phyloP scores from a whole-genome alignment of 1,139 yeast genomes.

The Yamadazyma spencermartinsiae region DNA sequence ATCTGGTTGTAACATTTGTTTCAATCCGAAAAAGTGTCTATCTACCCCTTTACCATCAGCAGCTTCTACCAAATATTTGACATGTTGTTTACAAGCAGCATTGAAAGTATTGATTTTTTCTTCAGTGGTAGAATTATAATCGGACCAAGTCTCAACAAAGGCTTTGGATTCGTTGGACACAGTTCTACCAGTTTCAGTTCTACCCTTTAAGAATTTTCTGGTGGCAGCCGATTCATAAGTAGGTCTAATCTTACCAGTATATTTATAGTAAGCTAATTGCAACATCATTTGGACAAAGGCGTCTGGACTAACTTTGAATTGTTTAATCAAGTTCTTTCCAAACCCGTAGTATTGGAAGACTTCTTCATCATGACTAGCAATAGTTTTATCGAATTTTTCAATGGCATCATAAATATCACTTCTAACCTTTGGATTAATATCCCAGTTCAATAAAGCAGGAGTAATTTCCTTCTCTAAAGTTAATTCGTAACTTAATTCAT shows the following conservation, averaged over 20 bases:
- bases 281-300: conserved; percentile 75
- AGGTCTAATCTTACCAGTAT: conserved; percentile 80
- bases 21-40: conserved; percentile 89
- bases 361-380: conserved; percentile 57
- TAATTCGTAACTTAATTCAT: conserved; percentile 26
- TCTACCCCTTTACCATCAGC: conserved; percentile 89
- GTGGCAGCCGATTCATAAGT: conserved; percentile 98
- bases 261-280: conserved; percentile 77
- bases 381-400: conserved; percentile 51
- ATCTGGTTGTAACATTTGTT: conserved; percentile 63
- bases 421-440: conserved; percentile 53
- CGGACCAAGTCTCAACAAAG: conserved; percentile 77
- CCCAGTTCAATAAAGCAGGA: conserved; percentile 38
- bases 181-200: conserved; percentile 94
- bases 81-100: conserved; percentile 75
- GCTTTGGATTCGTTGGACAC: conserved; percentile 74
- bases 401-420: conserved; percentile 57
- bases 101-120: conserved; percentile 72
- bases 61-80: conserved; percentile 71
- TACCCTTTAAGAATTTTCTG: conserved; percentile 81
- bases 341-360: conserved; percentile 72
- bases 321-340: conserved; percentile 70
- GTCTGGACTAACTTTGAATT: conserved; percentile 72
- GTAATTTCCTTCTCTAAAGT: conserved; percentile 12
- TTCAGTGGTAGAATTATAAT: conserved; percentile 50